Conservation (phyloP, 331 rosid genomes). For the Pyracantha coccinea region DNA sequence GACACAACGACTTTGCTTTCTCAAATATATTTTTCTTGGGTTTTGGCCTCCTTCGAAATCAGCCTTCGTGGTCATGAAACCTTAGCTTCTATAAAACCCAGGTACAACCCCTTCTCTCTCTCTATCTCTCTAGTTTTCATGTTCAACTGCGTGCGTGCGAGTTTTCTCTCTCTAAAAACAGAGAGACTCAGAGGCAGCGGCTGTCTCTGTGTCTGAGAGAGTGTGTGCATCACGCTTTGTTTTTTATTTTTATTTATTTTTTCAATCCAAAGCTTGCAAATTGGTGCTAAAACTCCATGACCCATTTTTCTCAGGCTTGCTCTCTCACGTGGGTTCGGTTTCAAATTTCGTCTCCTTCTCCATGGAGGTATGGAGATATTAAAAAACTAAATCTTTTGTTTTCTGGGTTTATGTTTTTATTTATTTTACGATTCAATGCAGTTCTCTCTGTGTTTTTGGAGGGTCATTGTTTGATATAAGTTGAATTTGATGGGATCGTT, state of each 20-base stretch:
- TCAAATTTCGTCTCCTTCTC: constrained; percentile 13
- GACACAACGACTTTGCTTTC: constrained; percentile 22
- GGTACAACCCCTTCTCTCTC: constrained; percentile 25
- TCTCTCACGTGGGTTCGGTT: constrained; percentile 36
- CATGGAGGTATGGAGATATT: constrained; percentile 32
- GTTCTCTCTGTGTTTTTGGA: constrained; percentile 10
- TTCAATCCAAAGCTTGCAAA: constrained; percentile 31
- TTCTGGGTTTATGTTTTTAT: neutral
- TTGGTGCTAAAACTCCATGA: constrained; percentile 43
- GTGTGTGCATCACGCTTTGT: constrained; percentile 43
- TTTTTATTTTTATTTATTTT: neutral
- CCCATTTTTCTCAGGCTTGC: constrained; percentile 49
- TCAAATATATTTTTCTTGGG: neutral
- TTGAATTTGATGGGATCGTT: constrained; percentile 52
- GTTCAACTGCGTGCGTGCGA: constrained; percentile 1
- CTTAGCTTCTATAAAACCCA: constrained; percentile 36
- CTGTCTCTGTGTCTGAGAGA: neutral
- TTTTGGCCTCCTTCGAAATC: constrained; percentile 34
- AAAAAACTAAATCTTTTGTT: neutral
- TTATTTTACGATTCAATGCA: constrained; percentile 36
- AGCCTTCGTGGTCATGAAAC: constrained; percentile 57
- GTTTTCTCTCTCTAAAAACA: constrained; percentile 1
- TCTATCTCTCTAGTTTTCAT: constrained; percentile 1
- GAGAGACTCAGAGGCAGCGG: neutral
- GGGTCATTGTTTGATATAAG: constrained; percentile 20